Evolutionary conservation across 140 eudicot genomes (phyloP), one percentile per base, ranked within the genome.

Genomic region (Flaveria floridana): DNA sequence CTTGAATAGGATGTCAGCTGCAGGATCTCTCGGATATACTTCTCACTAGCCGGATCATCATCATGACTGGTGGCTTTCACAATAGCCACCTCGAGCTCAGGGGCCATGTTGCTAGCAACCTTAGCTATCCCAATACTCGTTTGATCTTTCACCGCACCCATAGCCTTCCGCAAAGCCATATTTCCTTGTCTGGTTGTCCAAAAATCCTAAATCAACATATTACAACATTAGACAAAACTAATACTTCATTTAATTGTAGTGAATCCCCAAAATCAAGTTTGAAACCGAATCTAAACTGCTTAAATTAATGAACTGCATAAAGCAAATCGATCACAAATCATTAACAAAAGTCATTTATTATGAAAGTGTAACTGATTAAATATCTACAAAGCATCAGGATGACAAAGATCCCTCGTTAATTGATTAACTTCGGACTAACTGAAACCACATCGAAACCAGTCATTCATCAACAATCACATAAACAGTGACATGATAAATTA

Each of bases 31-130:
- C 89, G 82, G 25, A 83, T 73, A 72, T 85, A 74, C 63, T 85
- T 85, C 81, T 85, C 89, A 26, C 80, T 44, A 3, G 87, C 81
- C 0, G 89, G 89, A 19, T 85, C 89, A 57, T 85, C 89, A 25
- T 85, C 89, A 57, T 85, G 89, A 51, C 86, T 82, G 4, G 89
- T 85, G 19, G 89, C 89, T 66, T 85, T 85, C 52, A 85, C 89
- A 20, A 85, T 85, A 4, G 89, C 89, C 2, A 85, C 86, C 74
- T 85, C 86, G 1, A 85, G 80, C 59, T 85, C 89, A 5, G 89
- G 89, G 0, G 89, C 85, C 79, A 82, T 80, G 52, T 82, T 82
- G 52, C 89, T 76, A n/a, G 89, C 81, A 19, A 85, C 89, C 70
- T 85, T 85, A 13, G 89, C 89, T 64, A 82, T 76, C 15, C 89